Percentiles rank a stretch among this genome's conserved stretches.
Conservation (phyloP, 192 early-diverging fungal genomes). For the Dissophora globulifera region DNA sequence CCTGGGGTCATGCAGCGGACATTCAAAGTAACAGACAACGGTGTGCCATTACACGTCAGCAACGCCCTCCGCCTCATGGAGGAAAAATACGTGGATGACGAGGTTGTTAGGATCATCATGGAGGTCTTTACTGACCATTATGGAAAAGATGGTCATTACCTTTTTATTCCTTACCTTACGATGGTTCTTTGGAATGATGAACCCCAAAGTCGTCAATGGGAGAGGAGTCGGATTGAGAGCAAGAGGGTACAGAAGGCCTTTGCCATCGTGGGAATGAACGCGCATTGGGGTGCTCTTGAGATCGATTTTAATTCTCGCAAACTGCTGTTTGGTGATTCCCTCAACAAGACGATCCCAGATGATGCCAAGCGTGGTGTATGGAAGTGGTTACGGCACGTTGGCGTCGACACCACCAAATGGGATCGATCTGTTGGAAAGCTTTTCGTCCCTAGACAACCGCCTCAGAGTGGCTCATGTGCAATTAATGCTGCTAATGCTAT, state of each 20-base stretch:
- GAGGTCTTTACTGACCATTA: no score
- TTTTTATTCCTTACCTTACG: no score
- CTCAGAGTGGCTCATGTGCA: conserved; percentile 8
- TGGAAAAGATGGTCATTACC: no score
- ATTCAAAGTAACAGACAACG: no score
- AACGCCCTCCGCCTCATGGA: no score
- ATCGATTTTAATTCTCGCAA: background rate
- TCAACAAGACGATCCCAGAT: background rate
- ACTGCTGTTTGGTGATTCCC: background rate
- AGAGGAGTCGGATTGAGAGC: no score
- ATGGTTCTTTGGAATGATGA: no score
- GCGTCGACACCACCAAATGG: background rate
- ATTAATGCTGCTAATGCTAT: conserved; percentile 4
- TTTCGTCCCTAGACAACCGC: background rate
- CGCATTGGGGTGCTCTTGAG: background rate
- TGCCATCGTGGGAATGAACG: background rate
- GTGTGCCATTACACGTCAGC: no score
- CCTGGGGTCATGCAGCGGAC: no score
- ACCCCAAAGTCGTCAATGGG: no score
- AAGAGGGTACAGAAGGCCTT: background rate
- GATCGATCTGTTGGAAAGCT: background rate
- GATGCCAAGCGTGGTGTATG: background rate
- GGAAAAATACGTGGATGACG: no score
- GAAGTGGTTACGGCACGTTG: background rate
- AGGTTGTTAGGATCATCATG: no score